Evolutionary conservation across 768 basidiomycete genomes (phyloP).

Genomic region (Tricholoma furcatifolium): DNA sequence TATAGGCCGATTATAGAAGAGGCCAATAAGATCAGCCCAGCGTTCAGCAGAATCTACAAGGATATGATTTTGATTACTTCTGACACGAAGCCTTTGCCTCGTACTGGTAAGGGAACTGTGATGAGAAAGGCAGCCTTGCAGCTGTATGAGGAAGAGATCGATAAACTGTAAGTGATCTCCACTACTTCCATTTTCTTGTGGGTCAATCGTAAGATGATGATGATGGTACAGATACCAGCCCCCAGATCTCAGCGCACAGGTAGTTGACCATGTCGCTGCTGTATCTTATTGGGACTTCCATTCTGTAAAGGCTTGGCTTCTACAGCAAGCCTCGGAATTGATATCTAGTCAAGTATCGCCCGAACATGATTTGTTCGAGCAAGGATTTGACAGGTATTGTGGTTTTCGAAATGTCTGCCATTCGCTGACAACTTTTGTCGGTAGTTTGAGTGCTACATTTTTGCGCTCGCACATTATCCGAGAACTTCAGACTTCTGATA

Average conservation of each 20-base stretch:
- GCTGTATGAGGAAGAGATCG: background rate
- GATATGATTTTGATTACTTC: constrained; percentile 40
- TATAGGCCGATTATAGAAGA: constrained; percentile 28
- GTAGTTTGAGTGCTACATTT: background rate
- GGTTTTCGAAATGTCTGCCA: background rate
- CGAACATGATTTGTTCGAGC: background rate
- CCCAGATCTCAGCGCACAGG: too few species aligned
- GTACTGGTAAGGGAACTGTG: background rate
- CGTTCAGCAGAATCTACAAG: constrained; percentile 34
- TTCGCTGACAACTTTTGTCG: background rate
- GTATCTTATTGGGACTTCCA: too few species aligned
- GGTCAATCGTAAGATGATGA: background rate
- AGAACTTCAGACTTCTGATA: background rate
- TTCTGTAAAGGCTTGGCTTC: too few species aligned
- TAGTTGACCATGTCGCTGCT: too few species aligned
- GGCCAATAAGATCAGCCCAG: constrained; percentile 29
- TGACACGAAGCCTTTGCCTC: background rate
- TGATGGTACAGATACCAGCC: too few species aligned
- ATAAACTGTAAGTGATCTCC: background rate
- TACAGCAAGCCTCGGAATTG: too few species aligned
- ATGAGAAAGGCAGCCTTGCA: background rate
- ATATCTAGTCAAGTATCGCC: too few species aligned
- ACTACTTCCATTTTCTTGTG: background rate
- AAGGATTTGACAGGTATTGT: constrained; percentile 1
- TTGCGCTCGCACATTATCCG: background rate